phyloP scores from a whole-genome alignment of 2,329 filamentous ascomycete genomes.

The Aspergillus spinulosporus region DNA sequence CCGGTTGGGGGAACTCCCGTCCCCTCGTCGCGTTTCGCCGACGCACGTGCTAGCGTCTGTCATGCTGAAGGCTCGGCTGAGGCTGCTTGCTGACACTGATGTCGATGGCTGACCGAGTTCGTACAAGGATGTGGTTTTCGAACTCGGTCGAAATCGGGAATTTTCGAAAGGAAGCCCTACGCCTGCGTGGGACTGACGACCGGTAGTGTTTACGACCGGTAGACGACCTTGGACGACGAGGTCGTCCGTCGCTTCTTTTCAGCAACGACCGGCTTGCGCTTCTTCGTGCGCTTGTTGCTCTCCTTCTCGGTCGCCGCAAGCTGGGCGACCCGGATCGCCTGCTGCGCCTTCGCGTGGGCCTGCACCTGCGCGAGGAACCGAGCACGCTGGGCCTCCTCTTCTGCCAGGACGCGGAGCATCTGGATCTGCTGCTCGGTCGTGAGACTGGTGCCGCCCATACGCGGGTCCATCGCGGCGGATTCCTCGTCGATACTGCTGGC shows the following conservation, averaged over 20 bases:
- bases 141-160: too few relatives aligned
- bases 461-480: constrained; percentile 25
- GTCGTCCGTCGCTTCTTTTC: constrained; percentile 30
- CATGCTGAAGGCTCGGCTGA: background rate
- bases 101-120: background rate
- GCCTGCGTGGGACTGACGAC: background rate
- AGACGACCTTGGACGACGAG: constrained; percentile 19
- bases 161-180: background rate
- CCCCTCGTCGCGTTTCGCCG: background rate
- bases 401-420: constrained; percentile 36
- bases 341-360: constrained; percentile 43
- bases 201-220: constrained; percentile 15
- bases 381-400: constrained; percentile 39
- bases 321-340: constrained; percentile 40
- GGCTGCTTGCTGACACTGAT: background rate
- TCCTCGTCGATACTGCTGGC: constrained; percentile 31
- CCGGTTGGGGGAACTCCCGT: background rate
- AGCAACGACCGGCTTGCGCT: constrained; percentile 30
- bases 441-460: constrained; percentile 28
- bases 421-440: constrained; percentile 45
- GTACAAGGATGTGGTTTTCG: background rate
- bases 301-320: constrained; percentile 28
- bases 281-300: constrained; percentile 29
- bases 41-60: background rate
- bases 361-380: constrained; percentile 44